Base-by-base conservation (phyloP, 2,329 filamentous ascomycete species). In the Penicillium sp. region DNA sequence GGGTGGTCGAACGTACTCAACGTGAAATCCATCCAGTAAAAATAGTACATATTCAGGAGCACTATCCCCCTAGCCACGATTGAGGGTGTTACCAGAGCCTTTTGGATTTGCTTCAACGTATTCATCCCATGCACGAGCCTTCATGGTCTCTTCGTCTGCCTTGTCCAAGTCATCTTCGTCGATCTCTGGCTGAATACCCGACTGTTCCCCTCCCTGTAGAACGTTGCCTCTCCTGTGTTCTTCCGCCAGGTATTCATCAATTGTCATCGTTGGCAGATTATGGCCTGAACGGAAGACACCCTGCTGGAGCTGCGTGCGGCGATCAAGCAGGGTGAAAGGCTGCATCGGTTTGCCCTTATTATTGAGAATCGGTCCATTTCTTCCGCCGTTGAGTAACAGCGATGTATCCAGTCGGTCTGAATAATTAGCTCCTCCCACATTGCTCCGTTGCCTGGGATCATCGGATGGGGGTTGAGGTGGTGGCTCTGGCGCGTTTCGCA, bases 241-340 rank as follows among this genome's bases (percentile, higher is more conserved):
- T 64, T 96, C 90, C 35, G 93, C 92, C 11, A 98, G 72, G 58
- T 96, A 98, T 68, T 98, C 92, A 53, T 98, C 92, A 45, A 98
- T 95, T 1, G 80, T 85, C 92, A 98, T 96, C 2, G 92, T 96
- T 1, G 92, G 92, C 41, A 98, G 69, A 65, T 86, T 95, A 61
- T 98, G 92, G 6, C 92, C 87, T 0, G 87, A 79, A 38, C 85
- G 76, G 65, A 98, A 98, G 0, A 98, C 90, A 2, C 84, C 84
- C 41, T 81, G 74, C 43, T 81, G 77, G 42, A 95, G 65, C 44
- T 87, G 81, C 45, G 86, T 79, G 25, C 92, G 77, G 49, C 75
- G 82, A 42, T 83, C 82, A 3, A 93, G 73, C 14, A 98, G 72
- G 1, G 88, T 95, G 57, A 98, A 96, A 0, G 90, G 90, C 52